These are phyloP conservation scores for Paspalum notatum DNA, from an alignment of 176 grass and related monocot species.

Conservation along the genomic window DNA sequence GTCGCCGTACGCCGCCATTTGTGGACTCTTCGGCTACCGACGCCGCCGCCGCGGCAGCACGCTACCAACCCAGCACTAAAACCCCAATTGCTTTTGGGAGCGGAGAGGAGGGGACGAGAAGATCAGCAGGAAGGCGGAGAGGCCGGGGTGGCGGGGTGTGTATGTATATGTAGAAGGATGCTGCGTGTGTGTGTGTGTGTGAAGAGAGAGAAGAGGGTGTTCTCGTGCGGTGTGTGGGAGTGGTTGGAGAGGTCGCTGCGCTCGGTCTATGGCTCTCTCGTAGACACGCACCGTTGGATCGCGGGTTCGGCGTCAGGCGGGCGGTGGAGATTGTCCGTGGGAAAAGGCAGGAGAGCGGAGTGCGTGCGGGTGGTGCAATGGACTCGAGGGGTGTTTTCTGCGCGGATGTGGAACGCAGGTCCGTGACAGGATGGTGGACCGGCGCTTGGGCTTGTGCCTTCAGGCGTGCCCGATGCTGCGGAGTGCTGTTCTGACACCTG, in stretches of 20 bases:
- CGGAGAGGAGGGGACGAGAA: neutral
- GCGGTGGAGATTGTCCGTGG: neutral
- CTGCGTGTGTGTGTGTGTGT: neutral
- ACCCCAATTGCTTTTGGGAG: slow-evolving; percentile 32
- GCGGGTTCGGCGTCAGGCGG: accelerated
- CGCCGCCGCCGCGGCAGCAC: neutral
- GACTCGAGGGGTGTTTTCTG: accelerated
- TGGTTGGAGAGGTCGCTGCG: neutral
- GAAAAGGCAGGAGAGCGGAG: accelerated
- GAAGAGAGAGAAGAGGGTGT: neutral
- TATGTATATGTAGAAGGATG: neutral
- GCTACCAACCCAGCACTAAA: slow-evolving; percentile 31
- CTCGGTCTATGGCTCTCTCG: neutral
- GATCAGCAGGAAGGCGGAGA: neutral
- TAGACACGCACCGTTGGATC: neutral
- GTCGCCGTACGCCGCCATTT: slow-evolving; percentile 28
- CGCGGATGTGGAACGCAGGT: neutral
- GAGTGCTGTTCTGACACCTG: neutral
- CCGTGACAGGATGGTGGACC: neutral
- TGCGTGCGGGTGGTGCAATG: neutral
- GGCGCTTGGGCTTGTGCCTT: neutral
- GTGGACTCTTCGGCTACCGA: neutral
- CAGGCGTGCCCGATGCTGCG: neutral
- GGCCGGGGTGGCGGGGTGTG: neutral
- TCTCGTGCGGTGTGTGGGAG: neutral